These are phyloP conservation scores for Scutellaria minor DNA, from an alignment of 257 asterid genomes.

Conservation along the genomic window DNA sequence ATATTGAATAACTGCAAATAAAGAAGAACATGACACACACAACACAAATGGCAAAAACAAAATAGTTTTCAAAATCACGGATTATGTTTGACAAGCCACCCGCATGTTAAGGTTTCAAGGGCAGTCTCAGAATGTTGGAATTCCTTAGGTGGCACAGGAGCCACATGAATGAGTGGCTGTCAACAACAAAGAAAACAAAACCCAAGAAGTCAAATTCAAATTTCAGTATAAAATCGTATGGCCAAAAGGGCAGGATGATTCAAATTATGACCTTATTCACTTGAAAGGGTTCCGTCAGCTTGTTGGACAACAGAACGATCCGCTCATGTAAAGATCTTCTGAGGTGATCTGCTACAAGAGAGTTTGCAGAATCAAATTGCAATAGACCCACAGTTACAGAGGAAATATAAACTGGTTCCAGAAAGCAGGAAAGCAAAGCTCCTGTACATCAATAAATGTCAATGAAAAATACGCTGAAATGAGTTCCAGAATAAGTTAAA, in stretches of 20 bases:
- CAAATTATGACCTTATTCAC: slow-evolving; percentile 62
- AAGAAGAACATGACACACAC: slow-evolving; percentile 27
- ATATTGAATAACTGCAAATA: slow-evolving; percentile 76
- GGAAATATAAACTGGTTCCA: slow-evolving; percentile 82
- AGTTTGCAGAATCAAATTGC: slow-evolving; percentile 42
- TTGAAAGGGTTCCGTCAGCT: slow-evolving; percentile 63
- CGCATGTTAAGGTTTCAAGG: slow-evolving; percentile 83
- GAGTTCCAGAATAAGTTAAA: slow-evolving; percentile 1
- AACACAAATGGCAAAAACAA: slow-evolving; percentile 10
- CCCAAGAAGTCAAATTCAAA: slow-evolving; percentile 20
- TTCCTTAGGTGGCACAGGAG: slow-evolving; percentile 76
- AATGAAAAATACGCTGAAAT: slow-evolving; percentile 3
- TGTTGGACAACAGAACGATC: slow-evolving; percentile 56
- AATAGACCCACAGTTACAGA: slow-evolving; percentile 74
- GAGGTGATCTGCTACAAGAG: slow-evolving; percentile 42
- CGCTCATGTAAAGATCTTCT: slow-evolving; percentile 65
- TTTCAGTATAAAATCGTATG: slow-evolving; percentile 16
- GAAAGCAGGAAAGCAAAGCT: slow-evolving; percentile 76
- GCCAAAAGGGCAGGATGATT: slow-evolving; percentile 10
- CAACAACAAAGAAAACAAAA: slow-evolving; percentile 27
- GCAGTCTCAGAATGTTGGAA: slow-evolving; percentile 93
- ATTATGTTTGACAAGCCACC: slow-evolving; percentile 49
- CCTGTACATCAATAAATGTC: slow-evolving; percentile 48
- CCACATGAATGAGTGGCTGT: slow-evolving; percentile 70
- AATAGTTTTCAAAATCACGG: slow-evolving; percentile 3